phyloP scores from a whole-genome alignment of 805 yeast genomes.

The Candida piceae region DNA sequence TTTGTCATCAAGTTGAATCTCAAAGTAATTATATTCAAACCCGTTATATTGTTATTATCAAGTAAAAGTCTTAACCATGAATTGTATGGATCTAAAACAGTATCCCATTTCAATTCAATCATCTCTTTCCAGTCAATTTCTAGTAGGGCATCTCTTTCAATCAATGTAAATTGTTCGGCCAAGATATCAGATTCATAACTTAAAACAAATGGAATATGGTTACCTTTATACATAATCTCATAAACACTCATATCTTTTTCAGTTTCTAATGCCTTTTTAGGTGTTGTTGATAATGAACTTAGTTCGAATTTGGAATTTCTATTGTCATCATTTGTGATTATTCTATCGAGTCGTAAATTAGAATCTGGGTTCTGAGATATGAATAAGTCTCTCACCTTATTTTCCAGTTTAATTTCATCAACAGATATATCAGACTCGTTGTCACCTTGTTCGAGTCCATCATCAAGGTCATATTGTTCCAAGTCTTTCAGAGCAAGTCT shows the following conservation, averaged over 20 bases:
- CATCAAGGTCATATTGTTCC: background rate
- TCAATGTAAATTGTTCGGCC: constrained; percentile 78
- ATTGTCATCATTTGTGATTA: background rate
- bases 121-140: constrained; percentile 93
- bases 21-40: constrained; percentile 75
- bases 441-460: background rate
- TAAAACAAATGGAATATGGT: constrained; percentile 80
- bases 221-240: constrained; percentile 38
- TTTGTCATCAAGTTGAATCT: constrained; percentile 85
- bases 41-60: constrained; percentile 43
- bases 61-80: constrained; percentile 81
- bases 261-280: constrained; percentile 17
- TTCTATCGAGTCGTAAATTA: background rate
- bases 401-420: constrained; percentile 29
- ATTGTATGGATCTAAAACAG: constrained; percentile 58
- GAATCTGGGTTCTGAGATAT: constrained; percentile 20
- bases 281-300: constrained; percentile 24
- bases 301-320: constrained; percentile 24
- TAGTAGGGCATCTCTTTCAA: constrained; percentile 76
- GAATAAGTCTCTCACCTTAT: constrained; percentile 30
- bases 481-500: background rate
- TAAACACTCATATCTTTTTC: constrained; percentile 27
- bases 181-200: constrained; percentile 61
- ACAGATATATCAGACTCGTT: constrained; percentile 12
- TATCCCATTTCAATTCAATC: constrained; percentile 69